Percentiles rank a stretch among this genome's conserved stretches.
Evolutionary conservation across 805 yeast genomes (phyloP).

Genomic region (Yamadazyma takamatsuzukensis): DNA sequence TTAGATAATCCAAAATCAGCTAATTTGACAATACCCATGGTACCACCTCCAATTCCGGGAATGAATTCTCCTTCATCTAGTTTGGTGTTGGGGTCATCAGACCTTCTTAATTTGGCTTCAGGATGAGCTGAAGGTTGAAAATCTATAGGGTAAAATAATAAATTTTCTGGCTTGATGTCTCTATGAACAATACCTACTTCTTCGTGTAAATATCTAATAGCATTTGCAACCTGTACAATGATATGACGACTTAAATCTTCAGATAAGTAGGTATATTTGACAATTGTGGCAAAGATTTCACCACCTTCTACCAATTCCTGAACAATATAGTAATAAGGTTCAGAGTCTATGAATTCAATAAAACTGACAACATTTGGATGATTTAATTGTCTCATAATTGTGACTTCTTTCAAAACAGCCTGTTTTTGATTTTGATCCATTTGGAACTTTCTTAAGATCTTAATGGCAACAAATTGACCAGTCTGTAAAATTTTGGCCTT

Average conservation of each 20-base stretch:
- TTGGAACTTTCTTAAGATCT: slow-evolving; percentile 64
- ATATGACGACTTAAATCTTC: slow-evolving; percentile 65
- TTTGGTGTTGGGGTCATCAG: slow-evolving; percentile 69
- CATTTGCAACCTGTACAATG: slow-evolving; percentile 58
- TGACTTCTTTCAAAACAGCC: slow-evolving; percentile 76
- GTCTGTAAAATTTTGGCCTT: slow-evolving; percentile 46
- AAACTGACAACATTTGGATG: slow-evolving; percentile 65
- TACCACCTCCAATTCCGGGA: slow-evolving; percentile 86
- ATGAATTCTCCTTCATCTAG: slow-evolving; percentile 83
- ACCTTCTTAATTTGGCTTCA: slow-evolving; percentile 43
- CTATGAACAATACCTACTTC: slow-evolving; percentile 78
- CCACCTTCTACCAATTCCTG: slow-evolving; percentile 78
- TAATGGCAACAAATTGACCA: slow-evolving; percentile 47
- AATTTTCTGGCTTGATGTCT: slow-evolving; percentile 79
- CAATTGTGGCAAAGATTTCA: slow-evolving; percentile 67
- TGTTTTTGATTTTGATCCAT: slow-evolving; percentile 59
- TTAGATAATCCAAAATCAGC: slow-evolving; percentile 97
- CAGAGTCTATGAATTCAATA: slow-evolving; percentile 63
- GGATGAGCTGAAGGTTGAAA: slow-evolving; percentile 41
- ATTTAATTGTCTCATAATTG: slow-evolving; percentile 63
- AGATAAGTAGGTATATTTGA: slow-evolving; percentile 60
- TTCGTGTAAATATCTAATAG: slow-evolving; percentile 66
- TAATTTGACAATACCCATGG: slow-evolving; percentile 81
- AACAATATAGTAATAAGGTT: slow-evolving; percentile 59
- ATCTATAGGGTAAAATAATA: slow-evolving; percentile 61